These are phyloP conservation scores for Scheffersomyces titani DNA, from an alignment of 1,139 yeast species.

Conservation along the genomic window DNA sequence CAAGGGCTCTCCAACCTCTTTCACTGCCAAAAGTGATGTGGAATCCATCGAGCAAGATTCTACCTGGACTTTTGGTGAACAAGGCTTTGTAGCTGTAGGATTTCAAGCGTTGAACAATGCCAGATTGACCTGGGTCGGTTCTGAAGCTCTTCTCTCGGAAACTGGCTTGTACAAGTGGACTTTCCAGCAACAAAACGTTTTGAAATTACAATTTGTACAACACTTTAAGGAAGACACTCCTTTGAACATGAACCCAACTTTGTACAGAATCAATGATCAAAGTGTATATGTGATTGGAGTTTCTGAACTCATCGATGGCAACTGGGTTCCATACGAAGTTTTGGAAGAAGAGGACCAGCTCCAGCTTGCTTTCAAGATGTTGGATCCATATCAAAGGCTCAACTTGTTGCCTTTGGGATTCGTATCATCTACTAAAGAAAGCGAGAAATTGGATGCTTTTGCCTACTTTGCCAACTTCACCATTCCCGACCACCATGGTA, in stretches of 20 bases:
- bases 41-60: constrained; percentile 47
- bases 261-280: constrained; percentile 75
- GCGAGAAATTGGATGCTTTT: constrained; percentile 44
- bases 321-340: constrained; percentile 69
- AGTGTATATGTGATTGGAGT: constrained; percentile 65
- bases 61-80: constrained; percentile 82
- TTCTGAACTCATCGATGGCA: constrained; percentile 58
- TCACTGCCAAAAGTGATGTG: constrained; percentile 44
- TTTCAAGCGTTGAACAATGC: constrained; percentile 82
- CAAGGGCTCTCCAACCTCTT: constrained; percentile 68
- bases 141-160: constrained; percentile 53
- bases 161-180: constrained; percentile 68
- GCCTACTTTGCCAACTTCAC: constrained; percentile 51
- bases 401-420: constrained; percentile 51
- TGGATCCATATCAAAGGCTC: constrained; percentile 92
- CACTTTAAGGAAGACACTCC: constrained; percentile 56
- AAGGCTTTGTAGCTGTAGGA: constrained; percentile 75
- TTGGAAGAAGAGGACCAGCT: constrained; percentile 52
- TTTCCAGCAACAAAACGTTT: constrained; percentile 66
- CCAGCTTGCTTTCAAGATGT: constrained; percentile 85
- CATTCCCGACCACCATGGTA: constrained; percentile 95
- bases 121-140: constrained; percentile 81
- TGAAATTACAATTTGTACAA: constrained; percentile 55
- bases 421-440: constrained; percentile 41
- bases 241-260: constrained; percentile 34